Evolutionary conservation across 345 rosid species (phyloP).

Genomic region (Populus pruinosa): DNA sequence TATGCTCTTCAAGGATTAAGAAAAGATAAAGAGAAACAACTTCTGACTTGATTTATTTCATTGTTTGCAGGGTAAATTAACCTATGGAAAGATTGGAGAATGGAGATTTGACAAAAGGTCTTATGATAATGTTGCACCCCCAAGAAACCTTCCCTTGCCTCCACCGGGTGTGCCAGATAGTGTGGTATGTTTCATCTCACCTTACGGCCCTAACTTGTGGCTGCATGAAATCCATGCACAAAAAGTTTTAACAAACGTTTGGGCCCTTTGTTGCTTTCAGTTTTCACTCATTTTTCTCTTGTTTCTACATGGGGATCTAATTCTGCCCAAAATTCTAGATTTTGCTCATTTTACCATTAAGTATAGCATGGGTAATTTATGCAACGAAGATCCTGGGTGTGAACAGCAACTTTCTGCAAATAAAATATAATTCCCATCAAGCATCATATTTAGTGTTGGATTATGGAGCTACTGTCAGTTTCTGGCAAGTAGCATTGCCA

Average conservation of each 20-base stretch:
- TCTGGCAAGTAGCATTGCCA: background rate
- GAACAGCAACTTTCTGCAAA: background rate
- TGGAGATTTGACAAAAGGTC: slow-evolving; percentile 99
- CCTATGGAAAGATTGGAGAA: slow-evolving; percentile 89
- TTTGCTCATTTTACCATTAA: background rate
- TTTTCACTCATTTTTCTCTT: background rate
- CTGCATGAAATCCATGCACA: background rate
- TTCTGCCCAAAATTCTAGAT: background rate
- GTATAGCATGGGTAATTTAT: background rate
- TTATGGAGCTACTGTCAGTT: background rate
- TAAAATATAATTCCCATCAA: background rate
- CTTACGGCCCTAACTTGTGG: background rate
- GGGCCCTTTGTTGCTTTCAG: background rate
- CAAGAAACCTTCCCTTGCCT: slow-evolving; percentile 84
- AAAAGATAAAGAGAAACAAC: background rate
- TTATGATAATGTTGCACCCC: slow-evolving; percentile 51
- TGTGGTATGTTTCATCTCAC: slow-evolving; percentile 62
- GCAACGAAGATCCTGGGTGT: background rate
- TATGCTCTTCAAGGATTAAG: background rate
- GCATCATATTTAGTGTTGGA: background rate
- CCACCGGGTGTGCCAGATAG: slow-evolving; percentile 91
- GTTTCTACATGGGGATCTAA: background rate
- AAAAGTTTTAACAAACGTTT: background rate
- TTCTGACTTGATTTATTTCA: slow-evolving; percentile 8
- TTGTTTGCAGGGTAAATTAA: slow-evolving; percentile 61